Base-by-base conservation (phyloP, 805 yeast genomes). In the Tetrapisispora taiwanensis region DNA sequence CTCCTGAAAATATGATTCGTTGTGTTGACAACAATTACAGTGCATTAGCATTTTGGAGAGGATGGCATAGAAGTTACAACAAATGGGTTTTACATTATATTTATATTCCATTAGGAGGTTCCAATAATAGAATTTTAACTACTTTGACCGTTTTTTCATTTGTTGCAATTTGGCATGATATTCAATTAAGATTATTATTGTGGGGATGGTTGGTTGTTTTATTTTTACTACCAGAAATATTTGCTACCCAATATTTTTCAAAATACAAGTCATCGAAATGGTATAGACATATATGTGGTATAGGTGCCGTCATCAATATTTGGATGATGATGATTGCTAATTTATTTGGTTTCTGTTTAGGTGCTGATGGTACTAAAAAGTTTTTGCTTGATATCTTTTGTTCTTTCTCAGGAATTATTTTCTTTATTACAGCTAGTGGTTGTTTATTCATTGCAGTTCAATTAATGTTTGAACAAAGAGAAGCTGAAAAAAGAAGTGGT, bases 311-410 rank as follows among this genome's bases (percentile, higher is more conserved):
- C 26, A 57, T 73, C 19, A 92, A 92, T 62, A 82, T 92, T 46
- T 90, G 96, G 95, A 75, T 90, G 82, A 90, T 92, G 98, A 88
- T 92, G 88, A 74, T 88, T 51, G 97, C 97, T 14, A 92, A 92
- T 56, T 66, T 94, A 43, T 87, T 84, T 57, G 99, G 99, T 0
- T 92, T 92, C 63, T 92, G 97, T 54, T 71, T 92, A 30, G 97
- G 97, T 8, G 70, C 79, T 26, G 95, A 87, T 47, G 99, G 98
- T 1, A 79, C 89, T 24, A 52, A 71, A 24, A 68, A 72, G 35
- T 71, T 90, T 51, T 66, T 90, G 19, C 56, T 62, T 18, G 89
- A 81, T 43, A 79, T 90, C 76, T 76, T 88, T 53, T 69, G 75
- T 22, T 87, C 97, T 0, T 61, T 68, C 15, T 68, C 72, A 9